Conservation (phyloP, 2,329 filamentous ascomycete species). For the Fusarium sterilihyphosum region DNA sequence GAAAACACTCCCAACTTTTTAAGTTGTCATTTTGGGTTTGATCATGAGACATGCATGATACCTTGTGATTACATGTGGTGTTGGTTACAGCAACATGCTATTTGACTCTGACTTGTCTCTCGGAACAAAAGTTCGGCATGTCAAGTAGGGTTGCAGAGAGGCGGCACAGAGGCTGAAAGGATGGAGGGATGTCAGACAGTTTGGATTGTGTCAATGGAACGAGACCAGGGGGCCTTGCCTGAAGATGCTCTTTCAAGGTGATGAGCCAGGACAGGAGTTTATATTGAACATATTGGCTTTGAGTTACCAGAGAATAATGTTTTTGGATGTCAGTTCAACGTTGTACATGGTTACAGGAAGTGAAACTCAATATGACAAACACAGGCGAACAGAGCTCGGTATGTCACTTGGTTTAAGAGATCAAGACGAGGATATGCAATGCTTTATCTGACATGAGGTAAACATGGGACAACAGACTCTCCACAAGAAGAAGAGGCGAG, state of each 20-base stretch:
- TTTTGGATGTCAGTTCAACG: background rate
- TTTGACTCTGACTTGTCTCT: background rate
- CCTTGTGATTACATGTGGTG: background rate
- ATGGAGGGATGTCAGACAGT: constrained; percentile 12
- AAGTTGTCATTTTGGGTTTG: background rate
- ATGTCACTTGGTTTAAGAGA: background rate
- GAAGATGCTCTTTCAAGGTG: background rate
- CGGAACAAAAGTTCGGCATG: background rate
- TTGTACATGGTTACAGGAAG: background rate
- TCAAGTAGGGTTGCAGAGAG: constrained; percentile 4
- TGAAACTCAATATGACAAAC: background rate
- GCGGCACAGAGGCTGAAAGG: background rate
- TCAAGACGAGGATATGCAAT: constrained; percentile 28
- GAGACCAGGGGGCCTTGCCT: constrained; percentile 22
- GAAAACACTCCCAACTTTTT: background rate
- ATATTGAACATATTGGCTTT: background rate
- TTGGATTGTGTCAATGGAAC: constrained; percentile 6
- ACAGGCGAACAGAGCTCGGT: background rate
- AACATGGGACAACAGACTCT: background rate
- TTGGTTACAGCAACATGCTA: constrained; percentile 6
- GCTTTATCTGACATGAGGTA: background rate
- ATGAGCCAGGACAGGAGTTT: background rate
- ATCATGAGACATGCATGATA: constrained; percentile 1
- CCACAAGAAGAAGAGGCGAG: background rate
- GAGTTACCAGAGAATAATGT: background rate